Conservation (phyloP, 2,329 filamentous ascomycete species). For the Aspergillus eucalypticola region DNA sequence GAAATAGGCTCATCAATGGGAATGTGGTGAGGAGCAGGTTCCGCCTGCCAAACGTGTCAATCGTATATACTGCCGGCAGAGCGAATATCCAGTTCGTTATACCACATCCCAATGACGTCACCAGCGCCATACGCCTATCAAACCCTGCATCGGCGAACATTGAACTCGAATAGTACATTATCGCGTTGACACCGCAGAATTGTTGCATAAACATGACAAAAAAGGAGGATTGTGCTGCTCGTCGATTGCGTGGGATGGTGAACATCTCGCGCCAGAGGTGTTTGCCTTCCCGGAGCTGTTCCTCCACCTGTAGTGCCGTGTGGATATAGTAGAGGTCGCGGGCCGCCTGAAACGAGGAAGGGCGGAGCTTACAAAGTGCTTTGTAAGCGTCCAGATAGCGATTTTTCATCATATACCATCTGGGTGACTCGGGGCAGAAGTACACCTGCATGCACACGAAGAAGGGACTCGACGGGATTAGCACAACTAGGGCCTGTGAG, state of each 20-base stretch:
- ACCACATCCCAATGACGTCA: slow-evolving; percentile 60
- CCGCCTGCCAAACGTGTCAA: slow-evolving; percentile 66
- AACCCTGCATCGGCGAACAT: slow-evolving; percentile 30
- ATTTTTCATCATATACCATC: slow-evolving; percentile 50
- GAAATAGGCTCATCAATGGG: background rate
- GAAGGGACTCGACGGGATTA: background rate
- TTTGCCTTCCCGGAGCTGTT: background rate
- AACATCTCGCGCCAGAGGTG: background rate
- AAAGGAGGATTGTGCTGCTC: background rate
- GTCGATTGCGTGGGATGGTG: background rate
- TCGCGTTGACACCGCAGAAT: rapidly evolving
- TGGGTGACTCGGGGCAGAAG: slow-evolving; percentile 58
- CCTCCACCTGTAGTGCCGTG: background rate
- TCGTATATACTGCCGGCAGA: slow-evolving; percentile 63
- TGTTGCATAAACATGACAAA: background rate
- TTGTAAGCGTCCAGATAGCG: slow-evolving; percentile 43
- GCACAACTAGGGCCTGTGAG: background rate
- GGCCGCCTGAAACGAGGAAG: slow-evolving; percentile 45
- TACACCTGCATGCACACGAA: slow-evolving; percentile 58
- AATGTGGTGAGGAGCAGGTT: slow-evolving; percentile 44
- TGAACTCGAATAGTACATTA: background rate
- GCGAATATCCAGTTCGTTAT: slow-evolving; percentile 66
- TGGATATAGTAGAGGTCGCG: slow-evolving; percentile 11
- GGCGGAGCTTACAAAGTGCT: slow-evolving; percentile 44
- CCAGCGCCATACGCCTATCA: slow-evolving; percentile 51